Evolutionary conservation across 2,329 filamentous ascomycete genomes (phyloP).

Genomic region (Mollisiaceae sp.): DNA sequence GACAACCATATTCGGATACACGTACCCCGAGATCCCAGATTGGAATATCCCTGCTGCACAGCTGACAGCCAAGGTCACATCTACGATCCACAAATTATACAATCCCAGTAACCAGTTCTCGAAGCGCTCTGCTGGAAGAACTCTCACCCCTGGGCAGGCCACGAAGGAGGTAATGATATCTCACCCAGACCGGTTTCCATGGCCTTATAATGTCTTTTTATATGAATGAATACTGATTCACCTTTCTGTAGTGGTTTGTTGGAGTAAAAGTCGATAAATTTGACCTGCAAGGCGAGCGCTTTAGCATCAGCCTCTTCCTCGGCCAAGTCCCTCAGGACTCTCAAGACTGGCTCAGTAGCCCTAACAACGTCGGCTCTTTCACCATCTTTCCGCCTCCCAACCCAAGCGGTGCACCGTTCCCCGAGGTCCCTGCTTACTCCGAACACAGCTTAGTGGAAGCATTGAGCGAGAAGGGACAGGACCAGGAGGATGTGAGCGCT

Average conservation of each 20-base stretch:
- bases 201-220: too few relatives aligned
- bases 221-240: background rate
- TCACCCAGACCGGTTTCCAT: background rate
- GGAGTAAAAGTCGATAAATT: slow-evolving; percentile 35
- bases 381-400: slow-evolving; percentile 34
- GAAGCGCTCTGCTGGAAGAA: slow-evolving; percentile 7
- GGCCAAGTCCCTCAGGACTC: slow-evolving; percentile 32
- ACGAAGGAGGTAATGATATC: slow-evolving; percentile 2
- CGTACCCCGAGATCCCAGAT: slow-evolving; percentile 43
- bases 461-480: slow-evolving; percentile 20
- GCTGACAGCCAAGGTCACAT: slow-evolving; percentile 64
- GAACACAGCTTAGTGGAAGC: slow-evolving; percentile 32
- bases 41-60: slow-evolving; percentile 57
- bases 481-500: slow-evolving; percentile 21
- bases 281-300: slow-evolving; percentile 34
- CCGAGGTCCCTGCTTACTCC: slow-evolving; percentile 29
- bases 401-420: slow-evolving; percentile 11
- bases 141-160: background rate
- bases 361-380: slow-evolving; percentile 29
- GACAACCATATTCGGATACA: slow-evolving; percentile 35
- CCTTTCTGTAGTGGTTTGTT: slow-evolving; percentile 33
- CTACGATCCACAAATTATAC: slow-evolving; percentile 63
- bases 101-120: slow-evolving; percentile 21
- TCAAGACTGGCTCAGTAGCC: slow-evolving; percentile 28
- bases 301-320: slow-evolving; percentile 36